These are phyloP conservation scores for Stemphylium beticola DNA, from an alignment of 2,329 filamentous ascomycete species.

Conservation along the genomic window DNA sequence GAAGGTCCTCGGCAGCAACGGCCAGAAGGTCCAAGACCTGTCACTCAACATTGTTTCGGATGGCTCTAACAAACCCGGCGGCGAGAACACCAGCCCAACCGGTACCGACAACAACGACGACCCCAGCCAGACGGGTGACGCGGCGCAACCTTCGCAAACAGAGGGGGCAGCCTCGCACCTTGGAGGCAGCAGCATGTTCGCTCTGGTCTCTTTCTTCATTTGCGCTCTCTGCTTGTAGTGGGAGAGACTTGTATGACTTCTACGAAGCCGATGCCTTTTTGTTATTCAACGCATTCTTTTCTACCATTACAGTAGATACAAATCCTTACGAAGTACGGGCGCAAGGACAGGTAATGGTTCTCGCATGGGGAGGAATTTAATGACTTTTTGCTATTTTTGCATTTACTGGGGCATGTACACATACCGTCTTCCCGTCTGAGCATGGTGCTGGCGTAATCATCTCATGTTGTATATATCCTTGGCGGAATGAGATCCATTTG, in stretches of 20 bases:
- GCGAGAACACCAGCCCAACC: slow-evolving; percentile 41
- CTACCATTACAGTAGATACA: neutral
- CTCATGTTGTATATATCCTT: too few relatives aligned
- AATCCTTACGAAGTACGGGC: neutral
- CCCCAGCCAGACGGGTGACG: slow-evolving; percentile 16
- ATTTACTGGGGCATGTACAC: neutral
- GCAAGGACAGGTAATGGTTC: neutral
- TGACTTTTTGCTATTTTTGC: neutral
- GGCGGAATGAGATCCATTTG: too few relatives aligned
- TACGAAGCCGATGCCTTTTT: neutral
- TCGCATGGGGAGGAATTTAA: neutral
- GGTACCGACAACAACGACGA: neutral
- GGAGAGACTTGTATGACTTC: neutral
- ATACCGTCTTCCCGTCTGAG: neutral
- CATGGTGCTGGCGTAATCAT: neutral
- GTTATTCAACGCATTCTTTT: neutral
- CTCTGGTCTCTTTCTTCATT: slow-evolving; percentile 3
- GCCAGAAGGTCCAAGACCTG: slow-evolving; percentile 66
- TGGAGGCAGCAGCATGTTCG: neutral
- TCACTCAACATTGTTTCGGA: slow-evolving; percentile 62
- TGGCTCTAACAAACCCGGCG: slow-evolving; percentile 62
- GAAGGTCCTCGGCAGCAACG: slow-evolving; percentile 63
- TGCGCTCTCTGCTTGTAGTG: slow-evolving; percentile 6
- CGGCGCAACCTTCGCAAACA: slow-evolving; percentile 23
- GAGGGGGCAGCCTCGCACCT: slow-evolving; percentile 19